Percentiles rank a stretch among this genome's conserved stretches.
Evolutionary conservation across 768 basidiomycete species (phyloP).

Genomic region (Hypholoma sublateritium): DNA sequence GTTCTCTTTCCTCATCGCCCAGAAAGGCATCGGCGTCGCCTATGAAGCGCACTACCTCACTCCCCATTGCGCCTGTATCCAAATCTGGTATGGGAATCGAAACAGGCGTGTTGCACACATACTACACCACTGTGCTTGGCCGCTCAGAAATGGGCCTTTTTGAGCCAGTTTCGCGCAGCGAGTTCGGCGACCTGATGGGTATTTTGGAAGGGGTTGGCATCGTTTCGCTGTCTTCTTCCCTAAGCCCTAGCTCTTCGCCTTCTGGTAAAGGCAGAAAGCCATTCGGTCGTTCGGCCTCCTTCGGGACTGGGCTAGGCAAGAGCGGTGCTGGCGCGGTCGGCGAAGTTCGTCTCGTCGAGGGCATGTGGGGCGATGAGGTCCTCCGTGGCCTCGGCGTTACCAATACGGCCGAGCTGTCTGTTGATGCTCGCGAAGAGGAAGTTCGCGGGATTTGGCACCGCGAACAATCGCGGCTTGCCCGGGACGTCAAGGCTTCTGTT

Average conservation of each 20-base stretch:
- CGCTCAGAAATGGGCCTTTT: conserved; percentile 57
- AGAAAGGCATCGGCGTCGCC: conserved; percentile 40
- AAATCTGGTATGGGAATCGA: conserved; percentile 45
- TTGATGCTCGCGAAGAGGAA: conserved; percentile 27
- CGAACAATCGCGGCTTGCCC: conserved; percentile 44
- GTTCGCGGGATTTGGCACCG: conserved; percentile 46
- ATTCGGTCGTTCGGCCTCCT: conserved; percentile 60
- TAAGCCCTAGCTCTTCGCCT: conserved; percentile 32
- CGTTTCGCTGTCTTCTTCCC: conserved; percentile 41
- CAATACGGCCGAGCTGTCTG: conserved; percentile 18
- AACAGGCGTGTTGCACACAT: conserved; percentile 58
- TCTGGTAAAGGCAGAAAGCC: conserved; percentile 47
- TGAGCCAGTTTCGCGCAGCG: conserved; percentile 67
- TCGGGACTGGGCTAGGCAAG: conserved; percentile 38
- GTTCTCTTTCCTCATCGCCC: conserved; percentile 34
- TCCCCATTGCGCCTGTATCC: conserved; percentile 25
- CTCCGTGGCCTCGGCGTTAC: conserved; percentile 66
- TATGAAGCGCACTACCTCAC: conserved; percentile 50
- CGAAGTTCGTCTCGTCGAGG: conserved; percentile 59
- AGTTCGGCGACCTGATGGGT: conserved; percentile 71
- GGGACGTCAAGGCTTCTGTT: conserved; percentile 38
- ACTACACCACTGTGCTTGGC: conserved; percentile 59
- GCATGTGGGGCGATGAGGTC: conserved; percentile 66
- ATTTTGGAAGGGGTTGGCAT: conserved; percentile 76
- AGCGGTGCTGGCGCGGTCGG: conserved; percentile 37